Conservation (phyloP, 2,329 filamentous ascomycete genomes). For the Neofusicoccum sp. region DNA sequence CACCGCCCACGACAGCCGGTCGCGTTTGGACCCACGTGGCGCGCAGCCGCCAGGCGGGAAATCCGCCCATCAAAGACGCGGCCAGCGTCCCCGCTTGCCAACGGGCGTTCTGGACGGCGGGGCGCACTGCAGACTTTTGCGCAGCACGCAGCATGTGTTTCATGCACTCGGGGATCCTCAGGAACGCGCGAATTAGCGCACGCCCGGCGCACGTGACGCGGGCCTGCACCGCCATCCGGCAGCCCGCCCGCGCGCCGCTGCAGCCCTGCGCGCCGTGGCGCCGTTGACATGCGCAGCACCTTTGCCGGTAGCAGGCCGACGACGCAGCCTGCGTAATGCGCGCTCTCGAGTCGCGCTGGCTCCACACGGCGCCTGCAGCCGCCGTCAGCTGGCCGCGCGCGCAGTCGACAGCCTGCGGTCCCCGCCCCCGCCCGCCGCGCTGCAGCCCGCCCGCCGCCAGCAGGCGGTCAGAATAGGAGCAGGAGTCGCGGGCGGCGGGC, state of each 20-base stretch:
- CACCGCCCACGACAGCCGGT: background rate
- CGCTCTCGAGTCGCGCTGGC: background rate
- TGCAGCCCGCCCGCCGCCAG: background rate
- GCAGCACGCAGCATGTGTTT: background rate
- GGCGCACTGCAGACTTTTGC: background rate
- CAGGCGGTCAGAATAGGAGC: conserved; percentile 11
- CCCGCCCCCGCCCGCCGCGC: background rate
- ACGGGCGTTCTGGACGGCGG: conserved; percentile 10
- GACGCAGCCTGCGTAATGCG: conserved; percentile 5
- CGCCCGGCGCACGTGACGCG: background rate
- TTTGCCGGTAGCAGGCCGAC: background rate
- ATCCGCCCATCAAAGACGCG: conserved; percentile 9
- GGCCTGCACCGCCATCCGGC: conserved; percentile 2
- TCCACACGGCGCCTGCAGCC: conserved; percentile 2
- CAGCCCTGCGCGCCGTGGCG: conserved; percentile 7
- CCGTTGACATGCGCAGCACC: background rate
- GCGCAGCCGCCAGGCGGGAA: background rate
- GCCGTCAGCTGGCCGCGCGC: conserved; percentile 9
- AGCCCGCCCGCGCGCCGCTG: conserved; percentile 2
- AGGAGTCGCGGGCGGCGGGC: background rate
- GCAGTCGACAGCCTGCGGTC: background rate
- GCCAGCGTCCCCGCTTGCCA: conserved; percentile 1
- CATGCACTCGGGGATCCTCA: conserved; percentile 12
- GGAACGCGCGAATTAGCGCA: conserved; percentile 12
- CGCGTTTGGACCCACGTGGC: conserved; percentile 13